Base-by-base conservation (phyloP, 2,329 filamentous ascomycete species). In the Juglanconis juglandina region DNA sequence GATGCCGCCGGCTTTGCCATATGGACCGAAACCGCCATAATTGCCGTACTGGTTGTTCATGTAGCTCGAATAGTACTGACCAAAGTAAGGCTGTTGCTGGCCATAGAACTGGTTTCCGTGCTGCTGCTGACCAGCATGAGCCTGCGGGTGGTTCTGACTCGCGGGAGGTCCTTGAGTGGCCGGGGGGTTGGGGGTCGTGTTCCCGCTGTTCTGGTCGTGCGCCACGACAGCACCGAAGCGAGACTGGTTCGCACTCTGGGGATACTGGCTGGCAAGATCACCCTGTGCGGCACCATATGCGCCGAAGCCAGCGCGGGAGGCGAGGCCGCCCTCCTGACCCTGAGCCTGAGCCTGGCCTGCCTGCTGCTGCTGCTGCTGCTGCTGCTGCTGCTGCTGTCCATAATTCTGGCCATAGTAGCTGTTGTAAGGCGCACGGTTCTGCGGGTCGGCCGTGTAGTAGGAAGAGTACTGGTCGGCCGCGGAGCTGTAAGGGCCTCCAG, bases 181-280 rank as follows among this genome's bases (percentile, higher is more conserved):
- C 17, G 47, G 39, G 34, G 93, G 92, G 77, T 96, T 95, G 41
- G 94, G 93, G 2, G 93, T 97, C 69, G 89, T 94, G 73, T 95
- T 89, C 49, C 92, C 94, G 72, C 92, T 96, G 78, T 89, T 92
- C 69, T 92, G 90, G 63, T 85, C 83, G 58, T 96, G 92, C 64
- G 86, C 80, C 62, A 81, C 77, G 35, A 80, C 79, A 65, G 77
- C 79, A 35, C 81, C 81, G 49, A 87, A 88, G 56, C 86, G 83
- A 4, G 85, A 82, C 65, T 81, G 82, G 72, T 77, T 87, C 69
- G 88, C 88, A 67, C 87, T 90, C 72, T 93, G 91, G 44, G 89
- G 87, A 72, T 92, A 92, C 69, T 82, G 87, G 78, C 81, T 85
- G 69, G 82, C 78, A 71, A 82, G 88, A 73, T 86, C 85, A 77